Evolutionary conservation across 106 monocot genomes (phyloP).

Genomic region (Agapanthus africanus): DNA sequence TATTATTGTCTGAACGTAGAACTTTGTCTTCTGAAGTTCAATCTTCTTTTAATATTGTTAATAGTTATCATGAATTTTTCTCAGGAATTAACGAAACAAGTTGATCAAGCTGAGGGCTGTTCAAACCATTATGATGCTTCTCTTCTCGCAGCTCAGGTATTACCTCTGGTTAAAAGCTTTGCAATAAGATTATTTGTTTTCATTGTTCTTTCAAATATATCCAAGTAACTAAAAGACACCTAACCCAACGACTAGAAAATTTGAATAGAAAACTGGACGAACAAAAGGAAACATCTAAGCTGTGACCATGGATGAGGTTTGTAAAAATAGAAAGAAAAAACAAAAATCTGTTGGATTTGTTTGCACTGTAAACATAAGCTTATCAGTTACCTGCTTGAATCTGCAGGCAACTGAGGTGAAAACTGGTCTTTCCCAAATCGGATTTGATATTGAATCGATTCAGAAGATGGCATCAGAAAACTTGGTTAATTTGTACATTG

Average conservation of each 20-base stretch:
- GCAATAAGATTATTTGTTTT: neutral
- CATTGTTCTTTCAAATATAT: constrained; percentile 7
- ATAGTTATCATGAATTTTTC: too few species aligned
- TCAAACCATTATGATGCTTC: constrained; percentile 42
- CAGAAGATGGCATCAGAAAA: neutral
- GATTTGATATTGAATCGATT: constrained; percentile 63
- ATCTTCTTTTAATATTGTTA: too few species aligned
- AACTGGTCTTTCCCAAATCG: constrained; percentile 73
- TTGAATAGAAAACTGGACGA: constrained; percentile 83
- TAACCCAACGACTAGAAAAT: constrained; percentile 70
- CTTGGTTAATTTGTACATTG: too few species aligned
- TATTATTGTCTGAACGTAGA: too few species aligned
- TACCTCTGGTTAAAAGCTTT: neutral
- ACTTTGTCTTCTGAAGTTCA: too few species aligned
- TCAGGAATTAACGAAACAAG: constrained; percentile 42
- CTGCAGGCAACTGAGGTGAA: constrained; percentile 65
- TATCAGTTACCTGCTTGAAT: neutral
- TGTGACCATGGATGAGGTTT: constrained; percentile 69
- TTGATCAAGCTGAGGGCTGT: constrained; percentile 33
- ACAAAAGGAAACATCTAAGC: constrained; percentile 64
- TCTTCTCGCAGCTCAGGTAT: constrained; percentile 67
- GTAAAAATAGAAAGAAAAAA: neutral
- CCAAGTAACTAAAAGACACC: constrained; percentile 71
- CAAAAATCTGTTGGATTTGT: neutral
- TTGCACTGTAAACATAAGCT: neutral